Evolutionary conservation across 177 flowering plant genomes (phyloP).

Genomic region (Telopea speciosissima): DNA sequence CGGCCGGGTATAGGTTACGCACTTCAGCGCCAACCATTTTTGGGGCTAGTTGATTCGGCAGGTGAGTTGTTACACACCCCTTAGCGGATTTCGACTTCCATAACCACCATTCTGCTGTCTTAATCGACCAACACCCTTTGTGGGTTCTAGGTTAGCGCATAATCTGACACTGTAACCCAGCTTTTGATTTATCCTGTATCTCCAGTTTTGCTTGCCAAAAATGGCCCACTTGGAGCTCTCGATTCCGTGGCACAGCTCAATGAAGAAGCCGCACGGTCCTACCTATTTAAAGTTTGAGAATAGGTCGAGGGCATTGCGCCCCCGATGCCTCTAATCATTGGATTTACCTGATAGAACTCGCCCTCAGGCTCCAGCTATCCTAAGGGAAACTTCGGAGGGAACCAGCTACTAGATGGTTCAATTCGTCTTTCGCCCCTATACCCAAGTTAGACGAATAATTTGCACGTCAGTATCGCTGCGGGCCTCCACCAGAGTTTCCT

Average conservation of each 20-base stretch:
- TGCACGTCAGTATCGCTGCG: constrained; percentile 37
- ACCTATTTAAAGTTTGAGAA: constrained; percentile 43
- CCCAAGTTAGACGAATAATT: constrained; percentile 34
- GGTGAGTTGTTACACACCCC: constrained; percentile 76
- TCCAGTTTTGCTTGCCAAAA: constrained; percentile 71
- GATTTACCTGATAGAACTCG: constrained; percentile 38
- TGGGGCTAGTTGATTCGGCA: constrained; percentile 69
- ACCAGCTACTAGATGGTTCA: constrained; percentile 40
- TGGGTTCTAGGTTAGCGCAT: constrained; percentile 38
- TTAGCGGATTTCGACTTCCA: constrained; percentile 33
- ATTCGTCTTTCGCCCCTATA: constrained; percentile 20
- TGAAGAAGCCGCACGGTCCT: constrained; percentile 31
- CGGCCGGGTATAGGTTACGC: constrained; percentile 42
- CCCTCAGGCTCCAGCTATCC: constrained; percentile 28
- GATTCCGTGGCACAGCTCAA: constrained; percentile 54
- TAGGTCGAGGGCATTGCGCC: constrained; percentile 46
- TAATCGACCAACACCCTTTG: not conserved
- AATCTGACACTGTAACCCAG: constrained; percentile 25
- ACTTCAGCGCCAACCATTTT: constrained; percentile 66
- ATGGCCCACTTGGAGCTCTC: constrained; percentile 75
- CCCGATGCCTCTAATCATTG: constrained; percentile 44
- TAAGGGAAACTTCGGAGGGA: constrained; percentile 42
- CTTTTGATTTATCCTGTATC: constrained; percentile 15
- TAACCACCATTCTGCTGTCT: not conserved
- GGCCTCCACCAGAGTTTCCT: constrained; percentile 68